Percentiles rank a stretch among this genome's conserved stretches.
phyloP scores from a whole-genome alignment of 768 basidiomycete genomes.

The Coprinellus aureogranulatus region DNA sequence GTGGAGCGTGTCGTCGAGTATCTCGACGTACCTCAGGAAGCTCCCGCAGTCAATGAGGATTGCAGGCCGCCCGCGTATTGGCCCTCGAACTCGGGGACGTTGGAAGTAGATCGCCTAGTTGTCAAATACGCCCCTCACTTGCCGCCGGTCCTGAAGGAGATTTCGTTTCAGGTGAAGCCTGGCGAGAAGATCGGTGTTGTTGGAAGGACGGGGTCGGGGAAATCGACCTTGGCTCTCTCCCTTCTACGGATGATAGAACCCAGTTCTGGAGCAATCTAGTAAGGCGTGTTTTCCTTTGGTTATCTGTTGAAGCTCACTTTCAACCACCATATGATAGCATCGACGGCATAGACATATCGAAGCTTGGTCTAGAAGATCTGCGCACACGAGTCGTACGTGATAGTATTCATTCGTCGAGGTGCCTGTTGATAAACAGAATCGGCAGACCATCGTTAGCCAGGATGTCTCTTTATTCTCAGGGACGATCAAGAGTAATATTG shows the following conservation, averaged over 20 bases:
- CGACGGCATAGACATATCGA: slow-evolving; percentile 68
- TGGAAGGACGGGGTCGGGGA: slow-evolving; percentile 68
- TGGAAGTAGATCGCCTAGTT: slow-evolving; percentile 57
- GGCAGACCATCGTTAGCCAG: slow-evolving; percentile 69
- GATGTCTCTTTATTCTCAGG: slow-evolving; percentile 75
- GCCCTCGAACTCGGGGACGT: slow-evolving; percentile 59
- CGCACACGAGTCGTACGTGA: slow-evolving; percentile 54
- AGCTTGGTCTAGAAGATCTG: slow-evolving; percentile 67
- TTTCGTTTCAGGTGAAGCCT: slow-evolving; percentile 60
- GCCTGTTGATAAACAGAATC: not conserved
- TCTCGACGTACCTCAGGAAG: slow-evolving; percentile 65
- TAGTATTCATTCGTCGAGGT: not conserved
- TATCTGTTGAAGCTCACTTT: not conserved
- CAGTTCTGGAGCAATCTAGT: slow-evolving; percentile 56
- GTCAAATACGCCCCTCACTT: slow-evolving; percentile 64
- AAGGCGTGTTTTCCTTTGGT: slow-evolving; percentile 18
- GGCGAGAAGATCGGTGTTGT: slow-evolving; percentile 71
- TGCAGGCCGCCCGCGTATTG: slow-evolving; percentile 68
- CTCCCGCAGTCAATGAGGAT: slow-evolving; percentile 54
- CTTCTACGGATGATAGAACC: slow-evolving; percentile 66
- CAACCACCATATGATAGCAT: slow-evolving; percentile 35
- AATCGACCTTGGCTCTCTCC: slow-evolving; percentile 57
- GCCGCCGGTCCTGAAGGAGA: slow-evolving; percentile 52
- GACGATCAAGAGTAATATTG: slow-evolving; percentile 69
- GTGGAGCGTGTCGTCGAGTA: slow-evolving; percentile 75